Evolutionary conservation across 169 alveolate species (phyloP).

Genomic region (Plasmodium vivax): DNA sequence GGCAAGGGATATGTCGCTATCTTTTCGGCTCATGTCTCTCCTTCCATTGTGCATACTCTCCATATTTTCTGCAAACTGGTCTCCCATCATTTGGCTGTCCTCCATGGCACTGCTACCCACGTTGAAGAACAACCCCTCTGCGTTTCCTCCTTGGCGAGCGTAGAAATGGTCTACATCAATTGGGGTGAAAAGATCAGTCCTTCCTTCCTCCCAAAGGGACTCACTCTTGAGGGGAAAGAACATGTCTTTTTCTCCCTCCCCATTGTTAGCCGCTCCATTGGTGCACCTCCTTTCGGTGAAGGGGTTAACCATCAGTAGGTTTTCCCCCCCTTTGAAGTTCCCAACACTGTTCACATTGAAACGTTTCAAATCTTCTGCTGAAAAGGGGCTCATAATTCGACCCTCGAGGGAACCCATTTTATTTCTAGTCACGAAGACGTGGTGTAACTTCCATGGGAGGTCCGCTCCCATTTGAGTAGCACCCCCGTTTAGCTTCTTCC

Average conservation of each 20-base stretch:
- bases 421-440: slow-evolving; percentile 5
- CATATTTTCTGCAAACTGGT: neutral
- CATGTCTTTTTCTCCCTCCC: neutral
- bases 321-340: slow-evolving; percentile 78
- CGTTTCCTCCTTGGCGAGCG: neutral
- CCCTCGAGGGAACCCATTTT: neutral
- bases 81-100: neutral
- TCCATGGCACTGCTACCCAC: neutral
- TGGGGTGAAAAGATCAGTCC: neutral
- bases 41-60: neutral
- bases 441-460: slow-evolving; percentile 18
- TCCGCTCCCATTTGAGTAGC: neutral
- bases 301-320: slow-evolving; percentile 72
- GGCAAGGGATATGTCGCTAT: neutral
- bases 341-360: slow-evolving; percentile 80
- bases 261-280: neutral
- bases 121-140: neutral
- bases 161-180: neutral
- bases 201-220: neutral
- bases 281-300: slow-evolving; percentile 51
- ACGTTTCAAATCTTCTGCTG: slow-evolving; percentile 57
- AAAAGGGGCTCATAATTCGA: slow-evolving; percentile 33
- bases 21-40: neutral
- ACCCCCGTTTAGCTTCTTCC: neutral
- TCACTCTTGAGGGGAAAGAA: neutral